Conservation (phyloP, 1,284 basidiomycete species). For the Heterobasidion irregulare region DNA sequence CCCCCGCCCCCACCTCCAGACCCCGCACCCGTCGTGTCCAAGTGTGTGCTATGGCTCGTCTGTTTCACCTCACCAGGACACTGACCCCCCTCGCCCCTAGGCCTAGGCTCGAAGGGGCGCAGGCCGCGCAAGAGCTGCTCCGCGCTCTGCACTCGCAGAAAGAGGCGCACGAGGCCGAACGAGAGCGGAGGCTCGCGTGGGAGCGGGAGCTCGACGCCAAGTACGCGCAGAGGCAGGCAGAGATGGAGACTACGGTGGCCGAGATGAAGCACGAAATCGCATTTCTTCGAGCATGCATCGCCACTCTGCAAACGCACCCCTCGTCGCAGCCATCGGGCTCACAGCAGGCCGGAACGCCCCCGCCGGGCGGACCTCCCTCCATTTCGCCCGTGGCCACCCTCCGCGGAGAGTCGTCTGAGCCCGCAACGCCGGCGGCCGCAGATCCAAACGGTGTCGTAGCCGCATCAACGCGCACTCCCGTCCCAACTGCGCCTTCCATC, state of each 20-base stretch:
- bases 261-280: slow-evolving; percentile 54
- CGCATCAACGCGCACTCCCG: background rate
- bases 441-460: background rate
- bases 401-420: background rate
- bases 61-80: too few species aligned
- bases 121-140: slow-evolving; percentile 49
- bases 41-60: background rate
- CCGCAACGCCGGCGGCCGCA: too few species aligned
- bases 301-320: slow-evolving; percentile 5
- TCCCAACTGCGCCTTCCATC: background rate
- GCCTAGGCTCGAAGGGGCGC: slow-evolving; percentile 22
- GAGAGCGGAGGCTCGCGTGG: slow-evolving; percentile 50
- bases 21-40: slow-evolving; percentile 7
- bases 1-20: slow-evolving; percentile 26
- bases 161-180: slow-evolving; percentile 51
- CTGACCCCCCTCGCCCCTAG: background rate
- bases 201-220: slow-evolving; percentile 61
- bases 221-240: slow-evolving; percentile 41
- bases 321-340: background rate
- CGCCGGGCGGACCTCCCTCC: background rate
- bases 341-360: background rate
- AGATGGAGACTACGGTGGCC: slow-evolving; percentile 47
- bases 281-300: slow-evolving; percentile 35
- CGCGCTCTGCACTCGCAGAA: slow-evolving; percentile 42
- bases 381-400: background rate